Percentiles rank a stretch among this genome's conserved stretches.
These are phyloP conservation scores for Metschnikowia arizonensis DNA, from an alignment of 805 yeast genomes.

Conservation along the genomic window DNA sequence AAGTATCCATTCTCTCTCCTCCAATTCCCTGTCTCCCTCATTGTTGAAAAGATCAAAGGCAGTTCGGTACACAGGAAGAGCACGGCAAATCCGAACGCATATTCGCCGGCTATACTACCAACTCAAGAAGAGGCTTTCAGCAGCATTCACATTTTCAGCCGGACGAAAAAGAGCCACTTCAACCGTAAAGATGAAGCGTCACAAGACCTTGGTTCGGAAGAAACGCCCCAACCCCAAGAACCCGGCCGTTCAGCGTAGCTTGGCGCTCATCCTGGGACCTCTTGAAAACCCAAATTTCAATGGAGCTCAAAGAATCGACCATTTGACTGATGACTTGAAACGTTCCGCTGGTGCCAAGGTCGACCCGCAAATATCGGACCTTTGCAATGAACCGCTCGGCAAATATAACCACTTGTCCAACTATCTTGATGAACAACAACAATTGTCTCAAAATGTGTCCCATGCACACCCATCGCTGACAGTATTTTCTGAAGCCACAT, in stretches of 20 bases:
- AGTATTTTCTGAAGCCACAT: constrained; percentile 8
- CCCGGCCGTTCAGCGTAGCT: background rate
- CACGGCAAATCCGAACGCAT: constrained; percentile 1
- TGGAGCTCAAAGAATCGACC: constrained; percentile 25
- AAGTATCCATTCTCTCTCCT: no score
- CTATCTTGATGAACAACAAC: constrained; percentile 23
- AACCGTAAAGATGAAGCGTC: constrained; percentile 3
- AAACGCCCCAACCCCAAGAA: background rate
- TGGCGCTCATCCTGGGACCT: constrained; percentile 27
- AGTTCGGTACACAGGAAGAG: background rate
- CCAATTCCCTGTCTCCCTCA: no score
- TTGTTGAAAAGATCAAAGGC: background rate
- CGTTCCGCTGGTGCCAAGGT: constrained; percentile 12
- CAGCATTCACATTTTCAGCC: constrained; percentile 10
- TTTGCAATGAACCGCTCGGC: constrained; percentile 4
- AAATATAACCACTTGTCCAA: constrained; percentile 23
- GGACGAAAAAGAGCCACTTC: constrained; percentile 13
- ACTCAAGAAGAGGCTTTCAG: constrained; percentile 22
- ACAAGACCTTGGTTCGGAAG: constrained; percentile 1
- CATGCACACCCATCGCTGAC: constrained; percentile 6
- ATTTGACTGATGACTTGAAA: constrained; percentile 14
- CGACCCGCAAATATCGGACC: background rate
- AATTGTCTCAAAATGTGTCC: constrained; percentile 7
- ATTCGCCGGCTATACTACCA: constrained; percentile 1
- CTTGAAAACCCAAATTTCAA: constrained; percentile 27